Conservation (phyloP, 2,329 filamentous ascomycete genomes). For the Xylaria sp. region DNA sequence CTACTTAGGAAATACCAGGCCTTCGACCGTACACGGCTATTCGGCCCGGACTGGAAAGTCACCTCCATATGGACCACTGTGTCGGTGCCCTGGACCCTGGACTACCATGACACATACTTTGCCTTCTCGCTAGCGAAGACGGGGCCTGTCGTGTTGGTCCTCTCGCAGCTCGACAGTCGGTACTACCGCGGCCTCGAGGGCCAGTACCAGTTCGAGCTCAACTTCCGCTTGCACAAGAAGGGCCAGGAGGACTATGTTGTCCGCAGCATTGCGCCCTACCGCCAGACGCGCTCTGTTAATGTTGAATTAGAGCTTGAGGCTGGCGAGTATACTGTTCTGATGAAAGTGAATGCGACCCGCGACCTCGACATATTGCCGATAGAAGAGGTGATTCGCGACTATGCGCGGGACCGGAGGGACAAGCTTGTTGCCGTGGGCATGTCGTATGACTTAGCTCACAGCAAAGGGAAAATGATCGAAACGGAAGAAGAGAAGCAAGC, state of each 20-base stretch:
- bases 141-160: slow-evolving; percentile 65
- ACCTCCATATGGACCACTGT: slow-evolving; percentile 62
- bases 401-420: slow-evolving; percentile 71
- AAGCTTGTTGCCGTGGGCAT: slow-evolving; percentile 79
- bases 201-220: slow-evolving; percentile 65
- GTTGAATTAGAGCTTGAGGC: slow-evolving; percentile 79
- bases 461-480: slow-evolving; percentile 67
- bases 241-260: slow-evolving; percentile 65
- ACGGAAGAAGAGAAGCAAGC: slow-evolving; percentile 60
- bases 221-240: slow-evolving; percentile 65
- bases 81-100: slow-evolving; percentile 65
- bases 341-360: slow-evolving; percentile 78
- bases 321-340: slow-evolving; percentile 78
- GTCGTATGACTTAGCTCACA: slow-evolving; percentile 76
- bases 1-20: slow-evolving; percentile 68
- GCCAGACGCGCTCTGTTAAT: slow-evolving; percentile 79
- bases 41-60: slow-evolving; percentile 65
- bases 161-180: slow-evolving; percentile 67
- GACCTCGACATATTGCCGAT: slow-evolving; percentile 61
- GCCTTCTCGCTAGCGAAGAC: slow-evolving; percentile 60
- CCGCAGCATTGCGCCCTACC: slow-evolving; percentile 63
- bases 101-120: slow-evolving; percentile 67
- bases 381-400: slow-evolving; percentile 74
- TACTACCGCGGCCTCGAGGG: slow-evolving; percentile 69
- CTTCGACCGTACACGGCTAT: slow-evolving; percentile 69